phyloP scores from a whole-genome alignment of 1,139 yeast genomes.

The Geotrichum australiense region DNA sequence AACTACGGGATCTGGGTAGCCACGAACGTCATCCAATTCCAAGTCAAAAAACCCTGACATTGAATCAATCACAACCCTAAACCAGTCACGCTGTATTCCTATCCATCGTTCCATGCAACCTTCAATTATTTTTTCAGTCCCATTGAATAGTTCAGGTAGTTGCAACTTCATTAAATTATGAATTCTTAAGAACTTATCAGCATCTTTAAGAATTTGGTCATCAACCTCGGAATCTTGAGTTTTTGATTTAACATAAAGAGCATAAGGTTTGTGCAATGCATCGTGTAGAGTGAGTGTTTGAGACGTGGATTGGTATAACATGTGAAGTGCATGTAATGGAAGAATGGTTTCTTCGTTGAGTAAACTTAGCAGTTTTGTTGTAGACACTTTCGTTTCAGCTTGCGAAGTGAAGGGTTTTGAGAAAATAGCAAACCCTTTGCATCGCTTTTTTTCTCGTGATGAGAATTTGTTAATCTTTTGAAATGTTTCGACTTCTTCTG shows the following conservation, averaged over 20 bases:
- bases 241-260: conserved; percentile 3
- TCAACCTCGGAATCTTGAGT: conserved; percentile 1
- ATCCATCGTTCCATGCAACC: conserved; percentile 22
- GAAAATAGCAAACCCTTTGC: conserved; percentile 22
- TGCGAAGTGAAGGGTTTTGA: conserved; percentile 23
- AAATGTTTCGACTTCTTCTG: too few relatives aligned
- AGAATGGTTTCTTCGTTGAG: conserved; percentile 25
- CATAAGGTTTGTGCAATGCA: conserved; percentile 3
- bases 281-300: conserved; percentile 4
- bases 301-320: conserved; percentile 1
- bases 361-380: conserved; percentile 21
- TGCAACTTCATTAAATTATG: conserved; percentile 28
- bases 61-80: conserved; percentile 25
- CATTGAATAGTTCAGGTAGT: conserved; percentile 25
- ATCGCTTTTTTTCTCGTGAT: conserved; percentile 18
- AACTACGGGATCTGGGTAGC: conserved; percentile 5
- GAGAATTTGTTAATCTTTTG: too few relatives aligned
- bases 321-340: conserved; percentile 22
- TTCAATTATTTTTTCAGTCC: conserved; percentile 24
- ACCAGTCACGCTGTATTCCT: conserved; percentile 25
- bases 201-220: conserved; percentile 18
- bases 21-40: conserved; percentile 4
- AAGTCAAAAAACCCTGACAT: conserved; percentile 21
- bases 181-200: conserved; percentile 23
- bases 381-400: conserved; percentile 23